Evolutionary conservation across 345 rosid genomes (phyloP).

Genomic region (Salix koriyanagi): DNA sequence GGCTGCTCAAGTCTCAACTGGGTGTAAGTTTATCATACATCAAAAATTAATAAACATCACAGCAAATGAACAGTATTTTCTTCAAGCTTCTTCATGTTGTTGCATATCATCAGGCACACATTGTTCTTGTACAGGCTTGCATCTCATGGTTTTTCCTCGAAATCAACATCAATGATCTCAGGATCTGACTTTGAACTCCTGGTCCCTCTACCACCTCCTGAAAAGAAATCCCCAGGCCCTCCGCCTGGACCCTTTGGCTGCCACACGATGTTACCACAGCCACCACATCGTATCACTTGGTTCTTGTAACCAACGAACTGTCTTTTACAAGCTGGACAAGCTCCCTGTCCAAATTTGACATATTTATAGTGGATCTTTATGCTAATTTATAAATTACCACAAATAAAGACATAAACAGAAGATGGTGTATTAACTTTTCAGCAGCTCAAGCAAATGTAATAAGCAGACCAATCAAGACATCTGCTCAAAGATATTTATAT

Average conservation of each 20-base stretch:
- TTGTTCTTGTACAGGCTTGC: neutral
- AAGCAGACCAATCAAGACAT: neutral
- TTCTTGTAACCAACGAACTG: constrained; percentile 81
- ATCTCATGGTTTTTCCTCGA: constrained; percentile 68
- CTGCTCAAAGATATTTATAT: neutral
- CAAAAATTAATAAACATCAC: too few relatives aligned
- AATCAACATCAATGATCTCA: constrained; percentile 78
- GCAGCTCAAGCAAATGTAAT: too few relatives aligned
- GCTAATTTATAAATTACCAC: too few relatives aligned
- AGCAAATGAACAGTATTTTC: too few relatives aligned
- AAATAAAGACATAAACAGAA: neutral
- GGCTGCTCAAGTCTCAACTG: too few relatives aligned
- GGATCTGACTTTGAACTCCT: constrained; percentile 43
- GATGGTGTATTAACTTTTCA: neutral
- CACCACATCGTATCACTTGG: constrained; percentile 63
- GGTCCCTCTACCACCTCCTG: constrained; percentile 41
- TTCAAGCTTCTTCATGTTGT: too few relatives aligned
- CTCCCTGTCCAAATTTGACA: constrained; percentile 46
- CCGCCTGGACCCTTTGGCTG: constrained; percentile 36
- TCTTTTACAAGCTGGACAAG: constrained; percentile 88
- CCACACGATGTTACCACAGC: constrained; percentile 94
- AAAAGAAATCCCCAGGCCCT: constrained; percentile 54
- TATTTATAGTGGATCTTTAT: too few relatives aligned
- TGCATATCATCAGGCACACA: too few relatives aligned
- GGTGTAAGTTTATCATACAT: too few relatives aligned